phyloP scores from a whole-genome alignment of 805 yeast species.

The Candida easanensis region DNA sequence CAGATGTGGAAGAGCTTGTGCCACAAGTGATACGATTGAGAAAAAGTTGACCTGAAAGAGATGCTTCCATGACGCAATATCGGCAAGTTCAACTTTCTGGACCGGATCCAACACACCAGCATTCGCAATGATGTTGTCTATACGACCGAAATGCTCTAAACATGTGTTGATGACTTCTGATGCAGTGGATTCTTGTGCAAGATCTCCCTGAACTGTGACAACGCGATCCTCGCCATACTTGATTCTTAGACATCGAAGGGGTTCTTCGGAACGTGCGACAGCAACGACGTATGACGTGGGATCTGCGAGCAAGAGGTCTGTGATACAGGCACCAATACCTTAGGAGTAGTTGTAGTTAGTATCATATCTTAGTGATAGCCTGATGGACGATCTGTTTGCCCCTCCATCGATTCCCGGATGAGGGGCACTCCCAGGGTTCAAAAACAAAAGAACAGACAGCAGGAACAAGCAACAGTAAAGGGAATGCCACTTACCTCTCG shows the following conservation, averaged over 20 bases:
- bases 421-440: too few species aligned
- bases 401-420: background rate
- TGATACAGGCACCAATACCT: constrained; percentile 86
- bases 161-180: constrained; percentile 43
- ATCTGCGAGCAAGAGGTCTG: constrained; percentile 42
- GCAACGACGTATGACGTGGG: constrained; percentile 52
- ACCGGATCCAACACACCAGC: constrained; percentile 89
- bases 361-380: too few species aligned
- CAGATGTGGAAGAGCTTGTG: constrained; percentile 55
- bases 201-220: constrained; percentile 56
- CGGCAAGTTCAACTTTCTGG: constrained; percentile 47
- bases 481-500: constrained; percentile 43
- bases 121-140: constrained; percentile 69
- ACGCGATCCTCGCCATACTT: constrained; percentile 49
- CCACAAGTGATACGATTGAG: constrained; percentile 61
- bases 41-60: constrained; percentile 78
- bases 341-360: constrained; percentile 1
- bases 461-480: constrained; percentile 7
- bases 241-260: constrained; percentile 40
- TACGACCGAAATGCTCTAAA: constrained; percentile 46
- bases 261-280: constrained; percentile 62
- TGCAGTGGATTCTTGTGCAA: constrained; percentile 41
- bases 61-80: constrained; percentile 55
- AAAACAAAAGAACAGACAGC: too few species aligned
- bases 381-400: background rate